These are phyloP conservation scores for Discostella pseudostelligera DNA, from an alignment of 108 stramenopile genomes.

Conservation along the genomic window DNA sequence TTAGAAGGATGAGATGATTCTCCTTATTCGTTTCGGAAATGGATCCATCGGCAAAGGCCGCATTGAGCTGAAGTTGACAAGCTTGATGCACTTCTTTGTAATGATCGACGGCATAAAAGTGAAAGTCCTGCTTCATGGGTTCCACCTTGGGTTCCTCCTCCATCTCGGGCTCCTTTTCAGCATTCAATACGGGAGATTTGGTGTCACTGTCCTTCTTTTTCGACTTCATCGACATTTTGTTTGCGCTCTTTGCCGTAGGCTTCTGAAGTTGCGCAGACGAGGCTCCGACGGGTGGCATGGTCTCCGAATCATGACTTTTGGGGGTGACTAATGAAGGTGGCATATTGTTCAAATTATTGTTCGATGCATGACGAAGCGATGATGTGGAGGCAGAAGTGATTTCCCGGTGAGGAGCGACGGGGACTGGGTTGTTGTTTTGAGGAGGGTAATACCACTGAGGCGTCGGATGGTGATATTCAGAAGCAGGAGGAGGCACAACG, in stretches of 20 bases:
- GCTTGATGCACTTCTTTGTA: conserved; percentile 30
- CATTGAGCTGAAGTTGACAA: conserved; percentile 55
- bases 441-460: conserved; percentile 12
- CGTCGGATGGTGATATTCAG: conserved; percentile 3
- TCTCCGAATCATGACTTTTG: conserved; percentile 35
- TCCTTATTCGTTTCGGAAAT: conserved; percentile 32
- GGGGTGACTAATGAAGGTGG: conserved; percentile 28
- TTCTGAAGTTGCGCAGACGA: conserved; percentile 3
- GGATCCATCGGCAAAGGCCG: conserved; percentile 15
- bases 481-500: background rate
- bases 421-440: background rate
- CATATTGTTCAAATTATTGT: background rate
- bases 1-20: conserved; percentile 54
- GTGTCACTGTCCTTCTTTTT: conserved; percentile 20
- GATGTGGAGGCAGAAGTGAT: background rate
- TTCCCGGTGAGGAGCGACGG: conserved; percentile 5
- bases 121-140: conserved; percentile 86
- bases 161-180: conserved; percentile 20
- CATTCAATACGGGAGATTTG: conserved; percentile 21
- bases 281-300: background rate
- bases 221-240: conserved; percentile 6
- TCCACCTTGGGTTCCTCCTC: conserved; percentile 53
- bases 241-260: conserved; percentile 18
- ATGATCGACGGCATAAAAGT: conserved; percentile 69
- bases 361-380: conserved; percentile 2